Evolutionary conservation across 2,329 filamentous ascomycete species (phyloP), one percentile per base, ranked within the genome.

Genomic region (Calycina marina): DNA sequence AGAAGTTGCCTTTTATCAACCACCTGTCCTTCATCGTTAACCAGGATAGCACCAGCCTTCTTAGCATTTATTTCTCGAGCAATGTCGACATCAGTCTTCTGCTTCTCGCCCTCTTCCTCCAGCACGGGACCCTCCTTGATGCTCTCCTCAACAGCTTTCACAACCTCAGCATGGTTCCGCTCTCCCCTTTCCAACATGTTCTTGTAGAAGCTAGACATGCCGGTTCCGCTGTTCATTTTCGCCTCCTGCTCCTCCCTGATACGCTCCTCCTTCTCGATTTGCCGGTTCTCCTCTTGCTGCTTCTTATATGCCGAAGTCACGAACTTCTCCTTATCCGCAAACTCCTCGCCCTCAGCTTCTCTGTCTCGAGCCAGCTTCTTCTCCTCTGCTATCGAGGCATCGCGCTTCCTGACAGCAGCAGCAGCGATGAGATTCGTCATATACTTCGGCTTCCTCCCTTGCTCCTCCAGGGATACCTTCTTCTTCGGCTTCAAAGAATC

Each of bases 1-100:
- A 92, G 66, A 6, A 90, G 61, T 52, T 90, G 76, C n/a, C 81
- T 66, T 60, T 85, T 88, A 52, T 92, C 82, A 15, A 83, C 77
- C 2, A 90, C 75, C 50, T 86, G 72, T 0, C 82, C 82, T 24
- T 90, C 82, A 39, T 90, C 82, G 47, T 88, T 88, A 46, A 88
- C 57, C 5, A 72, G 67, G 24, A 90, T 67, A 3, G 62, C 84
- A 1, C 58, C 73, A 40, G 60, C 71, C 39, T 62, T 45, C 42
- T 63, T 72, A 24, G 69, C 65, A 33, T 76, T 77, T 32, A 84
- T 65, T 46, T 81, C 75, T 29, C 61, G 64, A 4, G 77, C 77
- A n/a, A 74, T 47, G 18, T 85, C 69, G 2, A 67, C 67, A 12
- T 76, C 73, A 0, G 62, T 62, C 51, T 69, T 72, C 30, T 63